A percentile compares a stretch with the other conserved stretches of the same genome.
Conservation (phyloP, 2,329 filamentous ascomycete species). For the Aspergillaceae sp. region DNA sequence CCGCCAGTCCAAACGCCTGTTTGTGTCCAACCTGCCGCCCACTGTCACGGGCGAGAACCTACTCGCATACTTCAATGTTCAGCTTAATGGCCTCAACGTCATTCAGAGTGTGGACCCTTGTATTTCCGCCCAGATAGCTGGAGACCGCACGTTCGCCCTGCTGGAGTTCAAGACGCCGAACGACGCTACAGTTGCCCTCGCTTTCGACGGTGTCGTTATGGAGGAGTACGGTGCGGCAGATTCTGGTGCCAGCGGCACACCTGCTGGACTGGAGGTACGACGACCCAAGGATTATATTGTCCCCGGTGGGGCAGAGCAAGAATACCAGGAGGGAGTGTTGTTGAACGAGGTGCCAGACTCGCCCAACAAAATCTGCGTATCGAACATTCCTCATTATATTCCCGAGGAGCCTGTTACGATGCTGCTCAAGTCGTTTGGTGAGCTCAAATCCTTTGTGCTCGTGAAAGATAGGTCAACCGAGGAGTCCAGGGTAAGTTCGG, state of each 20-base stretch:
- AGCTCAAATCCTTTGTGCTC: constrained; percentile 82
- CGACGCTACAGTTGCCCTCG: constrained; percentile 85
- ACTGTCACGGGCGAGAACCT: constrained; percentile 67
- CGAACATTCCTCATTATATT: constrained; percentile 80
- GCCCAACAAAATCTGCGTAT: constrained; percentile 87
- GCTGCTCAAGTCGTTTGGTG: constrained; percentile 81
- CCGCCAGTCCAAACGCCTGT: constrained; percentile 84
- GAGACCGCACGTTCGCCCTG: constrained; percentile 71
- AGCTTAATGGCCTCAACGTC: constrained; percentile 93
- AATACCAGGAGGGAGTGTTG: constrained; percentile 67
- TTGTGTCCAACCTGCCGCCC: constrained; percentile 73
- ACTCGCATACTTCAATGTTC: constrained; percentile 84
- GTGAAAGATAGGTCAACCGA: constrained; percentile 80
- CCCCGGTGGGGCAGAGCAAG: constrained; percentile 65
- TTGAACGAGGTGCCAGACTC: constrained; percentile 80
- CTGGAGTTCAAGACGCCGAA: constrained; percentile 81
- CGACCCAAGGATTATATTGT: constrained; percentile 97
- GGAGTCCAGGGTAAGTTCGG: constrained; percentile 68
- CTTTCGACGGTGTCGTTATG: constrained; percentile 84
- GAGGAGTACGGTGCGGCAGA: constrained; percentile 55
- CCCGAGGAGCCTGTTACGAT: constrained; percentile 87
- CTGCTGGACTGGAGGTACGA: constrained; percentile 59
- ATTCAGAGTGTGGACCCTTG: constrained; percentile 78
- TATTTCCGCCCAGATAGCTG: constrained; percentile 69
- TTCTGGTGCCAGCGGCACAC: constrained; percentile 46